Evolutionary conservation across 1,139 yeast genomes (phyloP), one percentile per base, ranked within the genome.

Genomic region (Blastobotrys elegans): DNA sequence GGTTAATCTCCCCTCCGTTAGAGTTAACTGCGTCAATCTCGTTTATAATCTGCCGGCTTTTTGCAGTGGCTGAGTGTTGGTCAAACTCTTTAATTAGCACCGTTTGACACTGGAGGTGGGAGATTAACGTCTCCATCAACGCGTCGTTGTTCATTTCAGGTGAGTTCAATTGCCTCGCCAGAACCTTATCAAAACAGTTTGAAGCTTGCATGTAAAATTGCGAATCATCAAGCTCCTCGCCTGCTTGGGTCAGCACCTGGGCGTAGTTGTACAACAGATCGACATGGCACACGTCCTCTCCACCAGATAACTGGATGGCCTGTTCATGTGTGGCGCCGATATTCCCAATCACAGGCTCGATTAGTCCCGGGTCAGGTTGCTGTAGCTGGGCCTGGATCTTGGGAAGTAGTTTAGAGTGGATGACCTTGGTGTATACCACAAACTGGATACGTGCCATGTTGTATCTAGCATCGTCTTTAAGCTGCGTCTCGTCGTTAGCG

Each of bases 391-490:
- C 38, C 8, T 46, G 43, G n/a, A 56, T 46, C 7, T 49, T 53
- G 5, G 48, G 50, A 27, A 56, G 29, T 26, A 50, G 39, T 5
- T 57, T 60, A 0, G 56, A 48, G 40, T 53, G 53, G 22, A 58
- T 50, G 10, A 61, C 57, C 45, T 56, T 54, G 21, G 52, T 43
- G 43, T 56, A 62, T 2, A 62, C 55, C 27, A 57, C 52, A 40
- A 51, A 61, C 47, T 59, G 60, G 56, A 62, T 56, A 26, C 65
- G 52, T 3, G 59, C 56, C 24, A 59, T 55, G 49, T 62, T 62
- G 49, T 60, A 62, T 4, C 52, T 46, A 4, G 63, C 56, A 41
- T 62, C 65, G 13, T 52, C 44, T 20, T 46, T 47, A 29, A 53
- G 46, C 30, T 50, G 48, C 2, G 40, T 40, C 11, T 32, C 39